phyloP scores from a whole-genome alignment of 306 rosid species.

The Mimosa pudica region DNA sequence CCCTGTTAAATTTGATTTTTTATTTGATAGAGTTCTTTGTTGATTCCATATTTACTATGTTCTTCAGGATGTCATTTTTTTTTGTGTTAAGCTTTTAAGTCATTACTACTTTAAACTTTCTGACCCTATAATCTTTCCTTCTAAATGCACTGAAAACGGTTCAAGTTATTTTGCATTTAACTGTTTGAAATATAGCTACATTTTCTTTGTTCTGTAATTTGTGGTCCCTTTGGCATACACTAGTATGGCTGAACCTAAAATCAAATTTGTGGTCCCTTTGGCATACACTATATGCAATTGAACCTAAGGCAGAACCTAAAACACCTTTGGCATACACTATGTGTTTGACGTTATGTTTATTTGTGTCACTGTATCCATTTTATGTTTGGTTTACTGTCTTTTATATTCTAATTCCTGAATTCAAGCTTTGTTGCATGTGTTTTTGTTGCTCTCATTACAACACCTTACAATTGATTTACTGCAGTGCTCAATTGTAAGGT shows the following conservation, averaged over 20 bases:
- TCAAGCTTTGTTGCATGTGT: neutral
- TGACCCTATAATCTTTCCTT: neutral
- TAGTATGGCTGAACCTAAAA: too few species aligned
- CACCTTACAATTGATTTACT: constrained; percentile 12
- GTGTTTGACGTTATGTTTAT: too few species aligned
- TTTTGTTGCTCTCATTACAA: neutral
- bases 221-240: neutral
- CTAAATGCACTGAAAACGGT: neutral
- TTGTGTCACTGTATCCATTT: neutral
- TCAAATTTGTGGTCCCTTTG: neutral
- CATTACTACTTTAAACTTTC: neutral
- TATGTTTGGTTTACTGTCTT: neutral
- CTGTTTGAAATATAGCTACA: neutral
- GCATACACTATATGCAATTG: neutral
- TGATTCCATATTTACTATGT: neutral
- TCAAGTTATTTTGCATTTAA: neutral
- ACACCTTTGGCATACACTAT: neutral
- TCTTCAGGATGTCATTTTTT: neutral
- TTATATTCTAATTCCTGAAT: neutral
- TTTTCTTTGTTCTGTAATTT: neutral
- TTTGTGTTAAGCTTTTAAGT: neutral
- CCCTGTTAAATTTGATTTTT: constrained; percentile 19
- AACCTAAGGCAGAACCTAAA: too few species aligned
- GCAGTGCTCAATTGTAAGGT: constrained; percentile 37
- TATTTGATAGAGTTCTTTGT: neutral